These are phyloP conservation scores for Pseudopyricularia cyperi DNA, from an alignment of 2,329 filamentous ascomycete genomes.

Conservation along the genomic window DNA sequence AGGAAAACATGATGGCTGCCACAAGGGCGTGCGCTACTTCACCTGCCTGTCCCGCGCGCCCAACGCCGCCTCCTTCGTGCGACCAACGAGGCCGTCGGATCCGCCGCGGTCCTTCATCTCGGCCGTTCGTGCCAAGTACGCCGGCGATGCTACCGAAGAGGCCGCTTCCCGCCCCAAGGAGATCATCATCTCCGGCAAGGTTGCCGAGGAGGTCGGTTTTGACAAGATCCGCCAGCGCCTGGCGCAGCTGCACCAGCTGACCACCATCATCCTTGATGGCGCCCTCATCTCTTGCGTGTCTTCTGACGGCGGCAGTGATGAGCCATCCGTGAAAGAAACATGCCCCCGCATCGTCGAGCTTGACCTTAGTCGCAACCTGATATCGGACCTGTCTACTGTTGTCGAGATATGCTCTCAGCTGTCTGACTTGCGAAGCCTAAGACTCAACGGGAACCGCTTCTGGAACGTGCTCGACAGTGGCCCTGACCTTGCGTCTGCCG, in stretches of 20 bases:
- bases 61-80: conserved; percentile 76
- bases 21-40: conserved; percentile 72
- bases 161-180: conserved; percentile 20
- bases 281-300: conserved; percentile 40
- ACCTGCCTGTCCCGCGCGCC: conserved; percentile 45
- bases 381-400: conserved; percentile 55
- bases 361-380: conserved; percentile 74
- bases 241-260: conserved; percentile 64
- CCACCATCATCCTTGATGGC: conserved; percentile 71
- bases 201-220: conserved; percentile 88
- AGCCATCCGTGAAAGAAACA: conserved; percentile 29
- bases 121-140: conserved; percentile 76
- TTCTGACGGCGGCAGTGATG: conserved; percentile 16
- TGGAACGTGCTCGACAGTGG: not conserved
- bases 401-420: conserved; percentile 60
- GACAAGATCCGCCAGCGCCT: conserved; percentile 79
- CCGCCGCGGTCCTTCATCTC: conserved; percentile 59
- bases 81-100: conserved; percentile 61
- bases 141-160: conserved; percentile 33
- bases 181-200: conserved; percentile 64
- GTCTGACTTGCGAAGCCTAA: conserved; percentile 50
- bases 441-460: conserved; percentile 40
- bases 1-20: conserved; percentile 82
- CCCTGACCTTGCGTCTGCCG: conserved; percentile 15
- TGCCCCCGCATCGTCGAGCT: conserved; percentile 62